Percentiles rank a stretch among this genome's conserved stretches.
phyloP scores from a whole-genome alignment of 1,284 basidiomycete genomes.

The Anthracocystis setariae region DNA sequence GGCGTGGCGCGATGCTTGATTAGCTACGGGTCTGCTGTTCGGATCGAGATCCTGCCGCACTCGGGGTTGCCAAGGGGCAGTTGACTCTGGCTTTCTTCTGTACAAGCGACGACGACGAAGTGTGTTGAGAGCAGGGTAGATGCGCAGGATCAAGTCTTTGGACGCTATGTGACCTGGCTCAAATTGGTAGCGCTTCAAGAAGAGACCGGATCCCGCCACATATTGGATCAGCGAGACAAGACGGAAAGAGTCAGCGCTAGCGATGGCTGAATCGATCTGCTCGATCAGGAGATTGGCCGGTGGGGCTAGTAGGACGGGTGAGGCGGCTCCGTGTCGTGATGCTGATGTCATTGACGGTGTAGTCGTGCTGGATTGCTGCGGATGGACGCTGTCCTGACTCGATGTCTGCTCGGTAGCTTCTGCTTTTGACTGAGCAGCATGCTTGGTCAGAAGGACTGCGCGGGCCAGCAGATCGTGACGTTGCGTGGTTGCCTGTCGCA shows the following conservation, averaged over 20 bases:
- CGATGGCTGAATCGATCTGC: constrained; percentile 39
- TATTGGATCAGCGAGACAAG: constrained; percentile 39
- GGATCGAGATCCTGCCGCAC: neutral
- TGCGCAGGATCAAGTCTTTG: constrained; percentile 37
- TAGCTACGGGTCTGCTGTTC: constrained; percentile 21
- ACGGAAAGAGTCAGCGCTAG: constrained; percentile 35
- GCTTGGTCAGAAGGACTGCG: constrained; percentile 30
- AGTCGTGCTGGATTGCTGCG: neutral
- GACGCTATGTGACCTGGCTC: constrained; percentile 36
- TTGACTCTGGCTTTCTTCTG: neutral
- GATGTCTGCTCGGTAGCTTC: neutral
- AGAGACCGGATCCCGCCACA: constrained; percentile 31
- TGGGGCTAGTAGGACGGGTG: neutral
- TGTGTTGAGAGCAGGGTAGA: constrained; percentile 47
- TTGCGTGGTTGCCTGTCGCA: constrained; percentile 46
- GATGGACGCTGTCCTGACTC: neutral
- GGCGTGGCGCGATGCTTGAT: constrained; percentile 31
- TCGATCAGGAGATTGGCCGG: constrained; percentile 21
- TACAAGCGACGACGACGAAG: constrained; percentile 10
- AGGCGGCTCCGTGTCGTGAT: neutral
- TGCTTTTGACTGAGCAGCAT: constrained; percentile 5
- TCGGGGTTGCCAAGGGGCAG: neutral
- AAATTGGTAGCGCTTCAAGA: constrained; percentile 26
- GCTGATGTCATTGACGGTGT: constrained; percentile 1
- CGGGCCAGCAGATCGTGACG: constrained; percentile 25